phyloP scores from a whole-genome alignment of 1,284 basidiomycete species.

The Paramarasmius palmivorus region DNA sequence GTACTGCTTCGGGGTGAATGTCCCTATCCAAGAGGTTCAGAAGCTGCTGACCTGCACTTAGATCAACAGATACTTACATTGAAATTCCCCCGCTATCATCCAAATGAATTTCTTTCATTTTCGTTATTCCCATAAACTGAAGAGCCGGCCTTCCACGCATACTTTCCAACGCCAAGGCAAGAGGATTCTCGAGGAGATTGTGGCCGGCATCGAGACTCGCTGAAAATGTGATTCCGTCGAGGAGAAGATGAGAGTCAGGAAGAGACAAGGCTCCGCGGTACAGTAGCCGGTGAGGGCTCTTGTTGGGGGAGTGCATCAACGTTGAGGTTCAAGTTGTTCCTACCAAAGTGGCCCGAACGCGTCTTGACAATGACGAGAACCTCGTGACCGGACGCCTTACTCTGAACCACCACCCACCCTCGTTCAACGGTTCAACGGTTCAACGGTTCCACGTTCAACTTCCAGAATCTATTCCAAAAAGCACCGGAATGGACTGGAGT shows the following conservation, averaged over 20 bases:
- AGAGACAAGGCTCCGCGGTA: slow-evolving; percentile 77
- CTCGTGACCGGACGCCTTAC: no score
- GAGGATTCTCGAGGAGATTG: slow-evolving; percentile 60
- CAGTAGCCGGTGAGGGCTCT: slow-evolving; percentile 48
- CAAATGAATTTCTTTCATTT: slow-evolving; percentile 53
- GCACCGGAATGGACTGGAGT: no score
- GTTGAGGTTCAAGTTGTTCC: no score
- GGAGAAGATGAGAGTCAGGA: slow-evolving; percentile 66
- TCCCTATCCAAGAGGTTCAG: slow-evolving; percentile 43
- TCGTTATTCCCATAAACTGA: slow-evolving; percentile 54
- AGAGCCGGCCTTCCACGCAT: slow-evolving; percentile 76
- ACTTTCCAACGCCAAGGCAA: slow-evolving; percentile 73
- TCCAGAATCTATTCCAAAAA: no score
- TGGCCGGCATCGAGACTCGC: slow-evolving; percentile 43
- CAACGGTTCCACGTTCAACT: no score
- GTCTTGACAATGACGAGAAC: no score
- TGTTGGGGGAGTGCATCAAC: background rate
- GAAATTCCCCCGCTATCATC: slow-evolving; percentile 62
- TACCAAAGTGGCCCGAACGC: background rate
- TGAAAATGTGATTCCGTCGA: slow-evolving; percentile 75
- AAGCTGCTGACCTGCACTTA: background rate
- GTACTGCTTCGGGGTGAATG: slow-evolving; percentile 63
- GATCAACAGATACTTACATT: slow-evolving; percentile 46
- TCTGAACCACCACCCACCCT: no score
- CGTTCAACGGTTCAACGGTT: no score